Evolutionary conservation across 768 basidiomycete genomes (phyloP).

Genomic region (Mycena leptocephala): DNA sequence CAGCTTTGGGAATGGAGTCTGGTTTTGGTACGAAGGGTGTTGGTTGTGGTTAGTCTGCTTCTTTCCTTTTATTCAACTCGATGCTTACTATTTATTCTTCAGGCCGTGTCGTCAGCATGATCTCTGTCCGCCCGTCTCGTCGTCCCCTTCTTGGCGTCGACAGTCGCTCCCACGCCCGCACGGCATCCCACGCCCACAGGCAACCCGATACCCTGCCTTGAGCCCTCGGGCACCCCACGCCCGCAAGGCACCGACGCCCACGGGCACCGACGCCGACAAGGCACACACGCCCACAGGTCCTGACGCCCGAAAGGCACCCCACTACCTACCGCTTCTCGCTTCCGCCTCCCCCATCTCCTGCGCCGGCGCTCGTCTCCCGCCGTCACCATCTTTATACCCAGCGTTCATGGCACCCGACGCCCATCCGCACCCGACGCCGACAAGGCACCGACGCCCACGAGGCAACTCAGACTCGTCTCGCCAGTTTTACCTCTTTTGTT

Average conservation of each 20-base stretch:
- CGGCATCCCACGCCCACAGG: constrained; percentile 8
- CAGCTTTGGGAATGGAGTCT: constrained; percentile 3
- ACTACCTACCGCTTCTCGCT: neutral
- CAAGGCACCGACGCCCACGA: too few species aligned
- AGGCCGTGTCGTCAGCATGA: neutral
- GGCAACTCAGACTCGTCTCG: too few species aligned
- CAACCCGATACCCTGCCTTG: neutral
- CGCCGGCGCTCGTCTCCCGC: too few species aligned
- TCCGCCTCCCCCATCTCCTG: neutral
- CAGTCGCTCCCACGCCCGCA: constrained; percentile 2
- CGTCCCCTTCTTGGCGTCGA: neutral
- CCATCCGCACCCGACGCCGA: too few species aligned
- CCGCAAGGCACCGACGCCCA: constrained; percentile 9
- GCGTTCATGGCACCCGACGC: neutral
- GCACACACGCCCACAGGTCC: constrained; percentile 2
- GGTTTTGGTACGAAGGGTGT: neutral
- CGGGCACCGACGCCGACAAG: neutral
- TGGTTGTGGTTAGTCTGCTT: neutral
- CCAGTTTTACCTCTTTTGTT: too few species aligned
- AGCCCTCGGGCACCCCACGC: neutral
- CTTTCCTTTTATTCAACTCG: neutral
- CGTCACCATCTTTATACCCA: neutral
- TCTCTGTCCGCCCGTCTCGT: neutral
- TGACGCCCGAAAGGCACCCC: neutral
- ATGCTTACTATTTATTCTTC: neutral